Percentiles rank a stretch among this genome's conserved stretches.
phyloP scores from a whole-genome alignment of 805 yeast species.

The Saccharomycopsis sp. region DNA sequence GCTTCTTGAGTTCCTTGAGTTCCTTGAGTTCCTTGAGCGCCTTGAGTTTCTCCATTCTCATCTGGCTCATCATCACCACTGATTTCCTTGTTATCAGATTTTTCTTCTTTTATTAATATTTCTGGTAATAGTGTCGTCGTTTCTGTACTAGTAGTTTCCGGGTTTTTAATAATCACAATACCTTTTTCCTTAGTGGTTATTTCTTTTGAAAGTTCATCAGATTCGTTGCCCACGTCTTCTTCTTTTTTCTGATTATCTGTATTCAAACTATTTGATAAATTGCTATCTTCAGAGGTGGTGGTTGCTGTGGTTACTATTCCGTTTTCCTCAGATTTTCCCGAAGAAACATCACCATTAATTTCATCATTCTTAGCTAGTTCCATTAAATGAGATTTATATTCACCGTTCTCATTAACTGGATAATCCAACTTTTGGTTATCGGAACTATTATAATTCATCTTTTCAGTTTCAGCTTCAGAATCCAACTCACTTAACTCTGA shows the following conservation, averaged over 20 bases:
- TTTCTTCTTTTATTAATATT: slow-evolving; percentile 4
- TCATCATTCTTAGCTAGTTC: slow-evolving; percentile 28
- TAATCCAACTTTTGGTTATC: slow-evolving; percentile 30
- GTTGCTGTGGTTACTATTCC: not conserved
- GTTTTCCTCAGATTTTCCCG: not conserved
- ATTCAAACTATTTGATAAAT: not conserved
- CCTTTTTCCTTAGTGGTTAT: slow-evolving; percentile 5
- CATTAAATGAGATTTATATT: slow-evolving; percentile 20
- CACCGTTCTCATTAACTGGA: slow-evolving; percentile 32
- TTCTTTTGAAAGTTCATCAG: not conserved
- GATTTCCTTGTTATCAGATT: slow-evolving; percentile 2
- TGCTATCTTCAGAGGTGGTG: not conserved
- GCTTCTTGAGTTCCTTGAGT: not conserved
- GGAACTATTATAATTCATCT: slow-evolving; percentile 46
- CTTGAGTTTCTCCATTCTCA: slow-evolving; percentile 13
- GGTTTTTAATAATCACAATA: no score
- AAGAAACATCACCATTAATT: slow-evolving; percentile 17
- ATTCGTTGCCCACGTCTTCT: slow-evolving; percentile 7
- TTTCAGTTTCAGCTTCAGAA: slow-evolving; percentile 90
- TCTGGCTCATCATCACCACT: slow-evolving; percentile 11
- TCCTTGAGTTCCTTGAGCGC: no score
- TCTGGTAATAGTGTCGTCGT: slow-evolving; percentile 1
- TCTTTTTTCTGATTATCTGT: no score
- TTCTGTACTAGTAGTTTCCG: not conserved
- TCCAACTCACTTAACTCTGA: slow-evolving; percentile 53